Percentiles rank a stretch among this genome's conserved stretches.
These are phyloP conservation scores for Penicillium pulvis DNA, from an alignment of 495 filamentous ascomycete genomes.

Conservation along the genomic window DNA sequence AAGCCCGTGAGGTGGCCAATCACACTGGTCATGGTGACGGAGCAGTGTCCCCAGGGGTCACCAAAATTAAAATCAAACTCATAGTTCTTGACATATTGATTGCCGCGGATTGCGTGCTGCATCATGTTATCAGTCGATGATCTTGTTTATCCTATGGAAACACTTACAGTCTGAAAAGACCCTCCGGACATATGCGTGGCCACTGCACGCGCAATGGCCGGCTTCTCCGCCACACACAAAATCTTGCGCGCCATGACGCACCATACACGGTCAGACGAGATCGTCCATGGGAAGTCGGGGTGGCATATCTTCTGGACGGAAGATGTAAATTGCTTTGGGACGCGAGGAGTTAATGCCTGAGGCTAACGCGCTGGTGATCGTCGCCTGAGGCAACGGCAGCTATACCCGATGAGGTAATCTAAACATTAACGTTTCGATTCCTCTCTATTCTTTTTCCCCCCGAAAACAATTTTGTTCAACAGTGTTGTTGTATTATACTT, in stretches of 20 bases:
- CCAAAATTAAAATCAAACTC: constrained; percentile 87
- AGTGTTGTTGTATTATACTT: background rate
- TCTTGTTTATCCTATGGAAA: background rate
- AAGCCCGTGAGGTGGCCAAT: constrained; percentile 76
- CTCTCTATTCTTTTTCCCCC: constrained; percentile 9
- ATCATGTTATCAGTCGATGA: background rate
- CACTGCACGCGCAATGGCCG: constrained; percentile 93
- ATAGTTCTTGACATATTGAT: constrained; percentile 90
- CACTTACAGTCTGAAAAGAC: constrained; percentile 65
- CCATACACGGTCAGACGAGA: constrained; percentile 9
- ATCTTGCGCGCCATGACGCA: constrained; percentile 52
- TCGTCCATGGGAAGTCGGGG: constrained; percentile 12
- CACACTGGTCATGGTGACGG: constrained; percentile 91
- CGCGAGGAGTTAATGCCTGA: constrained; percentile 22
- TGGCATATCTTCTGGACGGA: constrained; percentile 15
- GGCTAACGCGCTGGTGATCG: constrained; percentile 9
- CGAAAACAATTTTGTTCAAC: constrained; percentile 2
- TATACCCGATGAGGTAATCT: constrained; percentile 32
- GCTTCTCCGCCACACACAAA: constrained; percentile 96
- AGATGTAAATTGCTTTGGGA: constrained; percentile 17
- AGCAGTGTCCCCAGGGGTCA: constrained; percentile 74
- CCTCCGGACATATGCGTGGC: constrained; percentile 84
- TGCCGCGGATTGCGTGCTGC: constrained; percentile 60
- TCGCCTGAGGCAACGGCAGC: constrained; percentile 26
- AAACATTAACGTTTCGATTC: constrained; percentile 19